Percentiles rank a stretch among this genome's conserved stretches.
phyloP scores from a whole-genome alignment of 2,329 filamentous ascomycete species.

The Emergomyces africanus region DNA sequence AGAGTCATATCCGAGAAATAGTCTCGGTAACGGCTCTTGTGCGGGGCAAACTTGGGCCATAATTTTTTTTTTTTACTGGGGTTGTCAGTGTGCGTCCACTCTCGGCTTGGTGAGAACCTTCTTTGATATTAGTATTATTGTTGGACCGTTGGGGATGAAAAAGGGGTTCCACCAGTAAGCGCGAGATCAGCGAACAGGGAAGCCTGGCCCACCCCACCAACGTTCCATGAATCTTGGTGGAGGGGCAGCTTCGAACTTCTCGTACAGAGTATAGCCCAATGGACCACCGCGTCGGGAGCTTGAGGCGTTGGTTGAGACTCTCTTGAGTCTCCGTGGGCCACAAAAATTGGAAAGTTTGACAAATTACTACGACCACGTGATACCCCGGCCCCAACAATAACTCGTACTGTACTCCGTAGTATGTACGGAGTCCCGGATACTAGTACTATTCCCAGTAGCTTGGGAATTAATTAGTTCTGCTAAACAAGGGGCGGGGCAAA shows the following conservation, averaged over 20 bases:
- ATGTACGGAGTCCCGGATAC: too few relatives aligned
- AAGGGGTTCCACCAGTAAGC: neutral
- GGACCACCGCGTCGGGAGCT: neutral
- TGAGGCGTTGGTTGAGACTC: neutral
- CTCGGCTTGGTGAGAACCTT: neutral
- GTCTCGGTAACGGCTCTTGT: neutral
- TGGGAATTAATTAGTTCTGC: neutral
- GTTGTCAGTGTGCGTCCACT: neutral
- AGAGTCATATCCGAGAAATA: neutral
- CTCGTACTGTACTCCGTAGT: too few relatives aligned
- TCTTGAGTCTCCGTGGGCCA: neutral
- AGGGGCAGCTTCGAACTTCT: neutral
- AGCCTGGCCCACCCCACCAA: too few relatives aligned
- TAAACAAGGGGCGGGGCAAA: neutral
- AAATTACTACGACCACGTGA: neutral
- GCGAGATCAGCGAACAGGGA: neutral
- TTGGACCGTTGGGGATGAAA: neutral
- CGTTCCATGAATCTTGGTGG: neutral
- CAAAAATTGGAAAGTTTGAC: too few relatives aligned
- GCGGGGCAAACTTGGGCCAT: neutral
- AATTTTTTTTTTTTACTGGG: neutral
- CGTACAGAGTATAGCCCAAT: too few relatives aligned
- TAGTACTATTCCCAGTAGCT: neutral
- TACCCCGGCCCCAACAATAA: neutral
- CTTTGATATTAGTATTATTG: neutral